phyloP scores from a whole-genome alignment of 192 early-diverging fungal species.

The Haplosporangium gracile region DNA sequence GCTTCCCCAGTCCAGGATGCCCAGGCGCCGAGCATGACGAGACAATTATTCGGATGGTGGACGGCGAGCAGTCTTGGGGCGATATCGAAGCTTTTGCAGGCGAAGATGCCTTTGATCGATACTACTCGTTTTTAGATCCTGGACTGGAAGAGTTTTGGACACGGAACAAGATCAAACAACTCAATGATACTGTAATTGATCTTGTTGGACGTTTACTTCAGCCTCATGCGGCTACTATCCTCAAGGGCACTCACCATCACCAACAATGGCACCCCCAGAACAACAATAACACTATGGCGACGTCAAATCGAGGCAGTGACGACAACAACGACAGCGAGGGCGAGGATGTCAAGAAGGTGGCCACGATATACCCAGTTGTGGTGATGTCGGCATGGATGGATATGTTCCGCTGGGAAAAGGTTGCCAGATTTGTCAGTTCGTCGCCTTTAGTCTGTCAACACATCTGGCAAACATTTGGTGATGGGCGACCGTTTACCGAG shows the following conservation, averaged over 20 bases:
- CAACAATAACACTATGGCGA: too few species aligned
- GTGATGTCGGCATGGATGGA: neutral
- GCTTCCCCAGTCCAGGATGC: neutral
- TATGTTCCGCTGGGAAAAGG: neutral
- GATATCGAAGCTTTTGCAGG: conserved; percentile 18
- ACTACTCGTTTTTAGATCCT: conserved; percentile 28
- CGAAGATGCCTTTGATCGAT: conserved; percentile 32
- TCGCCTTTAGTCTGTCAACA: conserved; percentile 1
- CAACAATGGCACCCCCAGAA: neutral
- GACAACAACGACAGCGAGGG: neutral
- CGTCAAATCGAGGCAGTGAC: neutral
- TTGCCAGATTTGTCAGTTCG: neutral
- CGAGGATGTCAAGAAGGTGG: neutral
- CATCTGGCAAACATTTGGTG: conserved; percentile 25
- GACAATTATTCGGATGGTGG: conserved; percentile 22
- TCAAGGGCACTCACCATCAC: neutral
- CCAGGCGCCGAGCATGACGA: conserved; percentile 24
- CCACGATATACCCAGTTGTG: neutral
- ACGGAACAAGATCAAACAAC: neutral
- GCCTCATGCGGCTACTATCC: neutral
- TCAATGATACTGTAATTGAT: conserved; percentile 8
- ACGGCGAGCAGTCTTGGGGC: conserved; percentile 17
- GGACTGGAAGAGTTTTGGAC: conserved; percentile 12
- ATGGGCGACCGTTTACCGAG: conserved; percentile 10
- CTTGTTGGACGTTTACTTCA: neutral